phyloP scores from a whole-genome alignment of 805 yeast species.

The Pichia californica region DNA sequence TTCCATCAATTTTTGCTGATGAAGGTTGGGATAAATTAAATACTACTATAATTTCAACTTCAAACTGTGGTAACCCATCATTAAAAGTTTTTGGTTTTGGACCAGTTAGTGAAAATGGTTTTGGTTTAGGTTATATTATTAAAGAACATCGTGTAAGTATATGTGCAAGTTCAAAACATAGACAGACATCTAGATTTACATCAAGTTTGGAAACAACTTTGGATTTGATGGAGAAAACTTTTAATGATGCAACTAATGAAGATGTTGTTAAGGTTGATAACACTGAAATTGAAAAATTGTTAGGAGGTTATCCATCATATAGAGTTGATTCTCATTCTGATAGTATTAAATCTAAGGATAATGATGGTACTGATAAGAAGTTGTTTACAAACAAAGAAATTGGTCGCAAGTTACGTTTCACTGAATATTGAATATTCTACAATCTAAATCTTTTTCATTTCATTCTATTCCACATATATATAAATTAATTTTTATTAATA shows the following conservation, averaged over 20 bases:
- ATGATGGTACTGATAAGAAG: slow-evolving; percentile 6
- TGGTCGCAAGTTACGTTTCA: slow-evolving; percentile 56
- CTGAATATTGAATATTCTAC: slow-evolving; percentile 41
- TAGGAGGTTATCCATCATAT: slow-evolving; percentile 87
- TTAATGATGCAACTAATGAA: slow-evolving; percentile 26
- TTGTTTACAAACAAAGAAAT: slow-evolving; percentile 40
- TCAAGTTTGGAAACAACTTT: slow-evolving; percentile 61
- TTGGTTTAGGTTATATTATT: slow-evolving; percentile 88
- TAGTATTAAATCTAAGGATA: slow-evolving; percentile 47
- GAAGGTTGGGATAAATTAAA: slow-evolving; percentile 83
- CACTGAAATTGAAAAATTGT: slow-evolving; percentile 31
- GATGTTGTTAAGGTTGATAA: slow-evolving; percentile 17
- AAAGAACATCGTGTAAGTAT: slow-evolving; percentile 72
- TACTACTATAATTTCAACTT: slow-evolving; percentile 72
- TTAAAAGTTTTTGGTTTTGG: slow-evolving; percentile 85
- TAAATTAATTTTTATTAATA: too few relatives aligned
- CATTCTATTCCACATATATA: too few relatives aligned
- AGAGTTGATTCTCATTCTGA: slow-evolving; percentile 55
- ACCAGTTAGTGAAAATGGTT: slow-evolving; percentile 84
- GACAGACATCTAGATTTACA: slow-evolving; percentile 76
- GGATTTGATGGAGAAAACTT: slow-evolving; percentile 49
- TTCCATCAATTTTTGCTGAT: slow-evolving; percentile 78
- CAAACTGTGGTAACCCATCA: slow-evolving; percentile 91
- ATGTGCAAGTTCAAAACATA: slow-evolving; percentile 79
- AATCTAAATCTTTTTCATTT: too few relatives aligned